Evolutionary conservation across 352 stramenopile species (phyloP).

Genomic region (Globisporangium uncinulatum): DNA sequence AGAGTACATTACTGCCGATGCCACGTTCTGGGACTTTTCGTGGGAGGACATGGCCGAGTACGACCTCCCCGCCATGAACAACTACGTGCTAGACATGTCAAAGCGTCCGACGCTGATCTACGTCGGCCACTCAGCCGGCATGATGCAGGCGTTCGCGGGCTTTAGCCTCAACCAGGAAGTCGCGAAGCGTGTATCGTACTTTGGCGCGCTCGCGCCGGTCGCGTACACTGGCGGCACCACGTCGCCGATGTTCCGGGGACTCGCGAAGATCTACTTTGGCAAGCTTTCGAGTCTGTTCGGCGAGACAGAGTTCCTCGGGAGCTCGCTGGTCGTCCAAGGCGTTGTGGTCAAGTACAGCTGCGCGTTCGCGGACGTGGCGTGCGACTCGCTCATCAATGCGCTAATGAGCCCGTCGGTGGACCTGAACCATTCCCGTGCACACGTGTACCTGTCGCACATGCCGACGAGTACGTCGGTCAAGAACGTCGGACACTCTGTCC

Average conservation of each 20-base stretch:
- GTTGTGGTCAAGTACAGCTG: slow-evolving; percentile 32
- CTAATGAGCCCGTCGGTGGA: slow-evolving; percentile 37
- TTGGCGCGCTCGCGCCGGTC: slow-evolving; percentile 43
- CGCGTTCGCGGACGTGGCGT: slow-evolving; percentile 33
- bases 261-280: slow-evolving; percentile 41
- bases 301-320: slow-evolving; percentile 14
- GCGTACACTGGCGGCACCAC: slow-evolving; percentile 27
- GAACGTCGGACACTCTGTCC: slow-evolving; percentile 50
- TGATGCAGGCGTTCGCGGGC: slow-evolving; percentile 45
- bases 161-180: slow-evolving; percentile 56
- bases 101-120: slow-evolving; percentile 37
- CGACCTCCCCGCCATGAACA: slow-evolving; percentile 46
- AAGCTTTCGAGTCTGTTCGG: slow-evolving; percentile 32
- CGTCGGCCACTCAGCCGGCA: slow-evolving; percentile 48
- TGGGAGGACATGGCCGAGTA: slow-evolving; percentile 53
- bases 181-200: slow-evolving; percentile 41
- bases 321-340: slow-evolving; percentile 22
- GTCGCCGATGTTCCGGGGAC: slow-evolving; percentile 23
- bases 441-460: slow-evolving; percentile 52
- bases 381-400: slow-evolving; percentile 33
- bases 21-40: slow-evolving; percentile 48
- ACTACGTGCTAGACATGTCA: slow-evolving; percentile 34
- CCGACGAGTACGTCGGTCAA: slow-evolving; percentile 46
- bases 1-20: slow-evolving; percentile 24
- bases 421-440: slow-evolving; percentile 41